Conservation (phyloP, 345 rosid species). For the Murraya koenigii region DNA sequence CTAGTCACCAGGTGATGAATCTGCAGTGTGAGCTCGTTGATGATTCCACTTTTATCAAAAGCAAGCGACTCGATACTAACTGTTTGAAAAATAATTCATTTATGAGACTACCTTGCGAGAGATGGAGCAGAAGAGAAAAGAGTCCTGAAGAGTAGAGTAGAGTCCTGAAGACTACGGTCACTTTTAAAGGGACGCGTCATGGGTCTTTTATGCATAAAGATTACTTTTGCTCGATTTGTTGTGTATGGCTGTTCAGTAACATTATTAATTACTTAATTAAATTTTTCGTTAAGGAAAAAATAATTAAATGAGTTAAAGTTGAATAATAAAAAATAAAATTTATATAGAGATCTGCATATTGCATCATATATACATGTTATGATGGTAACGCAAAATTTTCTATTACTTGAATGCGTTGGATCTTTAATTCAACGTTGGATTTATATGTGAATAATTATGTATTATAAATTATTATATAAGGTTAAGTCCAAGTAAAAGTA, state of each 20-base stretch:
- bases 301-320: neutral
- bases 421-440: too few species aligned
- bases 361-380: too few species aligned
- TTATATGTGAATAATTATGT: too few species aligned
- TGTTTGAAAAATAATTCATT: too few species aligned
- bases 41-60: too few species aligned
- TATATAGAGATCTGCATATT: neutral
- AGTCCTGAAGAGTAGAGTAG: too few species aligned
- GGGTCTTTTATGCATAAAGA: conserved; percentile 57
- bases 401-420: conserved; percentile 63
- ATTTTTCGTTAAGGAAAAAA: neutral
- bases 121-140: conserved; percentile 27
- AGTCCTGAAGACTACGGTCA: conserved; percentile 43
- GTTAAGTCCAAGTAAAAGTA: too few species aligned
- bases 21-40: too few species aligned
- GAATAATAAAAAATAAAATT: neutral
- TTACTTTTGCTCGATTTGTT: conserved; percentile 61
- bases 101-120: conserved; percentile 28
- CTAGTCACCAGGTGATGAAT: conserved; percentile 10
- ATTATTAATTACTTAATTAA: too few species aligned
- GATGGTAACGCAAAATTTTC: neutral
- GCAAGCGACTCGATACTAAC: too few species aligned
- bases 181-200: conserved; percentile 51
- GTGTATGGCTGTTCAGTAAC: conserved; percentile 47
- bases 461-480: too few species aligned